Evolutionary conservation across 2,329 filamentous ascomycete genomes (phyloP).

Genomic region (Cercospora canescens): DNA sequence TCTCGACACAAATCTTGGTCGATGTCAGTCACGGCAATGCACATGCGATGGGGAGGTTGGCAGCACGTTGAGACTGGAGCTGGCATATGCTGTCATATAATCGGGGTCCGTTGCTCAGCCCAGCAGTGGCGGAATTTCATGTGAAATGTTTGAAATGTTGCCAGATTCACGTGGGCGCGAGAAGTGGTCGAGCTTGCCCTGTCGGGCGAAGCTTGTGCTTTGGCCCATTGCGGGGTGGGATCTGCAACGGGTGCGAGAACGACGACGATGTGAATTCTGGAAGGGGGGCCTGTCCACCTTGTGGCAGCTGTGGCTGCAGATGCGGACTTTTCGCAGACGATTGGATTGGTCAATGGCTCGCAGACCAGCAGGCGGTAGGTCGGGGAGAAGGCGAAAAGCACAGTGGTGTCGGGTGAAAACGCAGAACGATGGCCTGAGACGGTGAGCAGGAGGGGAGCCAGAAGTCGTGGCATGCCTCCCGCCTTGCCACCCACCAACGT

Average conservation of each 20-base stretch:
- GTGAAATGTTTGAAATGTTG: neutral
- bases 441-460: neutral
- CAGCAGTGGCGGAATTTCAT: neutral
- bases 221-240: neutral
- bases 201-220: neutral
- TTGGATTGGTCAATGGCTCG: neutral
- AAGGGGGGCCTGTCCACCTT: neutral
- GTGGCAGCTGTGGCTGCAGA: neutral
- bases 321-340: neutral
- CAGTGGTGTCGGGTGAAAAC: neutral
- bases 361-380: neutral
- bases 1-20: neutral
- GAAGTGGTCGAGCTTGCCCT: neutral
- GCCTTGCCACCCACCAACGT: no score
- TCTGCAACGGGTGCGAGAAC: constrained; percentile 11
- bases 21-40: neutral
- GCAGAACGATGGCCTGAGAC: constrained; percentile 2
- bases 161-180: constrained; percentile 5
- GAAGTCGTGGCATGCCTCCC: constrained; percentile 6
- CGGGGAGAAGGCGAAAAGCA: constrained; percentile 4
- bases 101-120: neutral
- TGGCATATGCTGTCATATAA: neutral
- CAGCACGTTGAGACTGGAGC: neutral
- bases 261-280: neutral
- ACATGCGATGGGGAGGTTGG: neutral